These are phyloP conservation scores for Russula brevipes DNA, from an alignment of 768 basidiomycete species.

Conservation along the genomic window DNA sequence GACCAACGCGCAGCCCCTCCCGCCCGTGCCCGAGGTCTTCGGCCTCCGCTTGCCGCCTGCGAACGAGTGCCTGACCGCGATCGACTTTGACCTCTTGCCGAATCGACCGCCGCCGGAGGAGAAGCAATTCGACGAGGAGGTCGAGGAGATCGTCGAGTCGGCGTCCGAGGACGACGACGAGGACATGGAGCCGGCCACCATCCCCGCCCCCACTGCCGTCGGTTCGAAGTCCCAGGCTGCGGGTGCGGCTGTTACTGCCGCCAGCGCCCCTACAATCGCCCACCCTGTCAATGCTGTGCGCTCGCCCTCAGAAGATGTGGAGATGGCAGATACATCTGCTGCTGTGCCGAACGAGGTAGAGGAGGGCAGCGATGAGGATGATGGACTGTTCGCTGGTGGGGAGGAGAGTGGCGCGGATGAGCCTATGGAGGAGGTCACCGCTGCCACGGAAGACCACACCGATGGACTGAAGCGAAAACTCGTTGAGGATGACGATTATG, in stretches of 20 bases:
- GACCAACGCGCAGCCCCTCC: constrained; percentile 75
- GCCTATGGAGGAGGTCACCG: constrained; percentile 73
- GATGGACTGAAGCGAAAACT: constrained; percentile 74
- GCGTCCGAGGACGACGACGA: constrained; percentile 58
- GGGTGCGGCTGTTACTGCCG: constrained; percentile 25
- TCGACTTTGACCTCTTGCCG: constrained; percentile 84
- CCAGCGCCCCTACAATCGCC: constrained; percentile 18
- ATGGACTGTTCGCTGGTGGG: constrained; percentile 71
- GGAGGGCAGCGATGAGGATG: constrained; percentile 73
- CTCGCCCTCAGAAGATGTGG: constrained; percentile 58
- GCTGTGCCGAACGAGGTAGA: constrained; percentile 40
- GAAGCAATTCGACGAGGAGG: constrained; percentile 71
- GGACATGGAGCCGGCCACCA: constrained; percentile 65
- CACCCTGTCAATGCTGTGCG: constrained; percentile 53
- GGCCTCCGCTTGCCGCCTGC: constrained; percentile 72
- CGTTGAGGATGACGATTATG: constrained; percentile 85
- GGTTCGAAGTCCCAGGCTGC: constrained; percentile 18
- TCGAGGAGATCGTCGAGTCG: constrained; percentile 77
- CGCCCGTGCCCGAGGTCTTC: constrained; percentile 83
- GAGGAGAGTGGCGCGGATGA: constrained; percentile 69
- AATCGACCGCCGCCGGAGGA: constrained; percentile 77
- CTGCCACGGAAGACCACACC: constrained; percentile 28
- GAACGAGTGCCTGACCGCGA: constrained; percentile 65
- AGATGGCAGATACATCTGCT: constrained; percentile 43
- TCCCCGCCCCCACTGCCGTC: constrained; percentile 34